A percentile compares a stretch with the other conserved stretches of the same genome.
Evolutionary conservation across 2,329 filamentous ascomycete species (phyloP).

Genomic region (Fulvia fulva): DNA sequence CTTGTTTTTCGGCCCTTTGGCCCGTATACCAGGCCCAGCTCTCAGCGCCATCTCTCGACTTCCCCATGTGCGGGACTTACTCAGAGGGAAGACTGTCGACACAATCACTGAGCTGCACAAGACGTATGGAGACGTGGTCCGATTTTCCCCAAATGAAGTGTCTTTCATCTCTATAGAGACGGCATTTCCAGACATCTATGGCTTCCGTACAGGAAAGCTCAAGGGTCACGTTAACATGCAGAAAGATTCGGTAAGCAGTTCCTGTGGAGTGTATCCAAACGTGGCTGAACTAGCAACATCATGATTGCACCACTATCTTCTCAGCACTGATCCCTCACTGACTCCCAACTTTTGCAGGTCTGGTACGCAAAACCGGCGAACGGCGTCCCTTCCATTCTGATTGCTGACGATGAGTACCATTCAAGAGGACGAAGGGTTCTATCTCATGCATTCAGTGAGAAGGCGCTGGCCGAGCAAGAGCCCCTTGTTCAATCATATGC

Average conservation of each 20-base stretch:
- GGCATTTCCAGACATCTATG: conserved; percentile 44
- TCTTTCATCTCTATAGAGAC: conserved; percentile 43
- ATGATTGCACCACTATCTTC: too few relatives aligned
- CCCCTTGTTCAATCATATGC: conserved; percentile 38
- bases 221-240: conserved; percentile 33
- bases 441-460: conserved; percentile 41
- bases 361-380: conserved; percentile 36
- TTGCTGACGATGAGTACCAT: conserved; percentile 38
- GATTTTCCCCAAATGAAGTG: conserved; percentile 40
- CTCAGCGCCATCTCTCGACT: conserved; percentile 25
- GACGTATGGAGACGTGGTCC: conserved; percentile 42
- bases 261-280: too few relatives aligned
- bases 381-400: conserved; percentile 29
- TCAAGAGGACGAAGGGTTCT: conserved; percentile 38
- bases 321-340: too few relatives aligned
- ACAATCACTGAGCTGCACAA: conserved; percentile 44
- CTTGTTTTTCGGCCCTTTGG: conserved; percentile 42
- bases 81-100: conserved; percentile 24
- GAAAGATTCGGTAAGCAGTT: conserved; percentile 38
- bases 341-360: too few relatives aligned
- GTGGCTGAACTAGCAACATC: too few relatives aligned
- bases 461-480: conserved; percentile 41
- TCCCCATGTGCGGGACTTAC: conserved; percentile 23
- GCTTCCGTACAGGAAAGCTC: conserved; percentile 33
- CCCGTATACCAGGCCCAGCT: conserved; percentile 43